Base-by-base conservation (phyloP, 2,329 filamentous ascomycete genomes). In the Calonectria ilicicola region DNA sequence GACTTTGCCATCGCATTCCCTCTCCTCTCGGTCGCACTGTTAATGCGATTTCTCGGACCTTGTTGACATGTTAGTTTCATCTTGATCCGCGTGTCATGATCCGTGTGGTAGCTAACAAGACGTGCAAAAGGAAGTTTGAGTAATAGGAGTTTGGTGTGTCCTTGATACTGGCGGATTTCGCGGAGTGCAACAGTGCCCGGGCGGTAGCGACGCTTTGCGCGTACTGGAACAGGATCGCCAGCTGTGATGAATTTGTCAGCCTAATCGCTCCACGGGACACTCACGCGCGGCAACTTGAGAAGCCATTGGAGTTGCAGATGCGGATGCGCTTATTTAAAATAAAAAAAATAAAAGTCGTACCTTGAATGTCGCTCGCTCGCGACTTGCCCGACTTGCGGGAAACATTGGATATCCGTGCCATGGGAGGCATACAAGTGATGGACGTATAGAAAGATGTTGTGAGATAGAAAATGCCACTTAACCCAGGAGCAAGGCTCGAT, bases 1-100 rank as follows among this genome's bases (percentile, higher is more conserved):
- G 96, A 67, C 94, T 97, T 87, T 98, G 97, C 96, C 97, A 99
- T 78, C 96, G 92, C 84, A 98, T 91, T 73, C 94, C 93, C 70
- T 91, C 87, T 72, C 91, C 91, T 42, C 85, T 84, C 5, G 91
- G 90, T 21, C 92, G 91, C 73, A 93, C 88, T 1, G 89, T 85
- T 32, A 94, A 82, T 5, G 93, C 93, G 77, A 95, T 94, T 85
- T 95, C 94, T 83, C 93, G 92, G 69, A 80, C 78, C 73, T 83
- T 17, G 15, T 14, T 17, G 8, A 65, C n/a, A 32, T 40, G 69
- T 77, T 72, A 78, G 74, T 77, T 46, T 67, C 23, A n/a, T 27
- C 29, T 42, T 8, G 4, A 23, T 47, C 21, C 6, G 26, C 32
- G 42, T 8, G 21, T 27, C 9, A 21, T 26, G n/a, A 32, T 26